Evolutionary conservation across 129 eudicot species (phyloP).

Genomic region (Artemisia annua): DNA sequence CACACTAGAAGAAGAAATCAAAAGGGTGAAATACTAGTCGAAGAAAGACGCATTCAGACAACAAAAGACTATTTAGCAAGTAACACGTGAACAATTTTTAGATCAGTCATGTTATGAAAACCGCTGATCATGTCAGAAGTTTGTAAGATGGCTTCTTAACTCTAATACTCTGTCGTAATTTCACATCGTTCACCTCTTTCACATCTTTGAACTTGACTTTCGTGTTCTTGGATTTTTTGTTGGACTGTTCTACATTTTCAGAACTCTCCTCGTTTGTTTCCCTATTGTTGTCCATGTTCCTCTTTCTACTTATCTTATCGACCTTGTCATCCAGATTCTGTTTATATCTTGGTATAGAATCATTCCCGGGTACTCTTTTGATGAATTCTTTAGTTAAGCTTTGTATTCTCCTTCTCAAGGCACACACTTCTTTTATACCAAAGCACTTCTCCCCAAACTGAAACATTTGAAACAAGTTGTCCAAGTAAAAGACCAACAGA

Average conservation of each 20-base stretch:
- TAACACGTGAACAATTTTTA: no score
- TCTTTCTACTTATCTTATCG: neutral
- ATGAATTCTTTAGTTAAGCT: neutral
- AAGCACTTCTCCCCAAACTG: slow-evolving; percentile 2
- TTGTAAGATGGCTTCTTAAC: neutral
- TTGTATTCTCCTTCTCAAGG: neutral
- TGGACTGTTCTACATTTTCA: neutral
- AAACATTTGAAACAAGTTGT: neutral
- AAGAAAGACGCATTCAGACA: no score
- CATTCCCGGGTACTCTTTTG: neutral
- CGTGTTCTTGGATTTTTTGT: neutral
- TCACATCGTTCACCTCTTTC: neutral
- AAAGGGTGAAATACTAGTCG: no score
- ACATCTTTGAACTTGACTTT: neutral
- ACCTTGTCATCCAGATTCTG: neutral
- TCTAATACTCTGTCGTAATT: neutral
- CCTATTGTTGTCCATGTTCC: neutral
- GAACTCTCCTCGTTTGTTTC: neutral
- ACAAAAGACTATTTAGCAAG: no score
- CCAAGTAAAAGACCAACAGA: neutral
- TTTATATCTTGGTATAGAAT: neutral
- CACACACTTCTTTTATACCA: neutral
- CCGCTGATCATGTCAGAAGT: neutral
- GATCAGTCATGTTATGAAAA: no score
- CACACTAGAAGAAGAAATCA: no score